Evolutionary conservation across 345 rosid genomes (phyloP).

Genomic region (Microthlaspi erraticum): DNA sequence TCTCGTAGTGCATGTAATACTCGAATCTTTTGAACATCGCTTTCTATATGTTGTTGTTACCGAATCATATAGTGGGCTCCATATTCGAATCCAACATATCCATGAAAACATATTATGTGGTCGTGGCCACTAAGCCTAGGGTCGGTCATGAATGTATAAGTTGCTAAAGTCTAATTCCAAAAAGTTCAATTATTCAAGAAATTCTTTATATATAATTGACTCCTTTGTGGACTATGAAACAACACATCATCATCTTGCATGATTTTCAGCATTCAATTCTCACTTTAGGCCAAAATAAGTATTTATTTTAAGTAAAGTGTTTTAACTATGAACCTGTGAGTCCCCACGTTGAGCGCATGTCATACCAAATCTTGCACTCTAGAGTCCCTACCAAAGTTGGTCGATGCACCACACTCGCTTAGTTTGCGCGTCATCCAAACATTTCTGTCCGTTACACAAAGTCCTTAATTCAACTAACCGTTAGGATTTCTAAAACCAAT

Average conservation of each 20-base stretch:
- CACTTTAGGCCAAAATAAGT: not conserved
- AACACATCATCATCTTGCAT: slow-evolving; percentile 26
- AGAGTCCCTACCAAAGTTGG: not conserved
- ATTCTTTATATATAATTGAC: not conserved
- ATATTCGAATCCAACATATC: slow-evolving; percentile 4
- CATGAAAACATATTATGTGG: slow-evolving; percentile 26
- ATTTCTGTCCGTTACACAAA: slow-evolving; percentile 39
- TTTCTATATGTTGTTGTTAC: not conserved
- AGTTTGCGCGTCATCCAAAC: slow-evolving; percentile 2
- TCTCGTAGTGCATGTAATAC: not conserved
- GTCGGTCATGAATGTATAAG: not conserved
- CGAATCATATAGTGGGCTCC: slow-evolving; percentile 30
- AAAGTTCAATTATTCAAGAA: slow-evolving; percentile 10
- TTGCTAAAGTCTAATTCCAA: slow-evolving; percentile 9
- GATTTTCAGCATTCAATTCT: slow-evolving; percentile 7
- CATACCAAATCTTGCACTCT: not conserved
- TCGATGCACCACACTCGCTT: slow-evolving; percentile 4
- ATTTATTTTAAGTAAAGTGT: not conserved
- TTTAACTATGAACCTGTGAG: not conserved
- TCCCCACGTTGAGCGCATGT: slow-evolving; percentile 24
- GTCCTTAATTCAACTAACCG: slow-evolving; percentile 29
- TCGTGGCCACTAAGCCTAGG: slow-evolving; percentile 26
- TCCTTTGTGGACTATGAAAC: slow-evolving; percentile 17
- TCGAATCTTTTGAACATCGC: slow-evolving; percentile 4
- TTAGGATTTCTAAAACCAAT: slow-evolving; percentile 11